Percentiles rank a stretch among this genome's conserved stretches.
These are phyloP conservation scores for Cymbomonas tetramitiformis DNA, from an alignment of 139 green algal genomes.

Conservation along the genomic window DNA sequence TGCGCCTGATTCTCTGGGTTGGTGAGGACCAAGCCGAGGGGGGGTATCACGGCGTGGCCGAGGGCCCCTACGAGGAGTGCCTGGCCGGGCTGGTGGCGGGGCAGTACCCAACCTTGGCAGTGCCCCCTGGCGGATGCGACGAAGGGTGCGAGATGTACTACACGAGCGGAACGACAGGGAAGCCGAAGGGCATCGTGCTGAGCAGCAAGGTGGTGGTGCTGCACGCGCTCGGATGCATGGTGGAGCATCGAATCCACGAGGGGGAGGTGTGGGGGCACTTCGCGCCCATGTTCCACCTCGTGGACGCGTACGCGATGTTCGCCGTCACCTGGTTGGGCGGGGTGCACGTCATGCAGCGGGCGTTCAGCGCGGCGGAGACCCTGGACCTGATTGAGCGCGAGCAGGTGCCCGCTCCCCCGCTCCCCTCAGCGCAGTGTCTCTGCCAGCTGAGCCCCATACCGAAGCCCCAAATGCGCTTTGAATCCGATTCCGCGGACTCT, in stretches of 20 bases:
- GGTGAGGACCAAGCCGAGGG: not conserved
- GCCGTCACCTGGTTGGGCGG: constrained; percentile 63
- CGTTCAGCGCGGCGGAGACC: constrained; percentile 40
- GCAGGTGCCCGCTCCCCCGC: too few relatives aligned
- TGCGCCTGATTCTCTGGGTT: not conserved
- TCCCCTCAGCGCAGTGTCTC: too few relatives aligned
- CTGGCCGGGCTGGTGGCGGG: not conserved
- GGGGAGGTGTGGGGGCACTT: constrained; percentile 70
- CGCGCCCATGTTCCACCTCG: constrained; percentile 81
- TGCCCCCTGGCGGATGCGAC: too few relatives aligned
- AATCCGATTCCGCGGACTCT: too few relatives aligned
- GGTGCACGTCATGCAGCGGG: constrained; percentile 53
- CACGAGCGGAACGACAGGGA: constrained; percentile 14
- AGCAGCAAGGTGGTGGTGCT: constrained; percentile 42
- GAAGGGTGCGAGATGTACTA: not conserved
- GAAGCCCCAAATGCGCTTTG: too few relatives aligned
- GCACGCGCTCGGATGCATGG: constrained; percentile 58
- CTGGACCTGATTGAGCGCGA: constrained; percentile 63
- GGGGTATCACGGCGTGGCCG: too few relatives aligned
- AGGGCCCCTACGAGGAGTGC: too few relatives aligned
- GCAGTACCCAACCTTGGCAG: too few relatives aligned
- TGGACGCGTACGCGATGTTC: constrained; percentile 79
- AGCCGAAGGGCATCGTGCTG: constrained; percentile 15
- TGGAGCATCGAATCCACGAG: constrained; percentile 57
- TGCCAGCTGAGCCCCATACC: too few relatives aligned